Conservation (phyloP, 345 rosid species). For the Anacardium occidentale region DNA sequence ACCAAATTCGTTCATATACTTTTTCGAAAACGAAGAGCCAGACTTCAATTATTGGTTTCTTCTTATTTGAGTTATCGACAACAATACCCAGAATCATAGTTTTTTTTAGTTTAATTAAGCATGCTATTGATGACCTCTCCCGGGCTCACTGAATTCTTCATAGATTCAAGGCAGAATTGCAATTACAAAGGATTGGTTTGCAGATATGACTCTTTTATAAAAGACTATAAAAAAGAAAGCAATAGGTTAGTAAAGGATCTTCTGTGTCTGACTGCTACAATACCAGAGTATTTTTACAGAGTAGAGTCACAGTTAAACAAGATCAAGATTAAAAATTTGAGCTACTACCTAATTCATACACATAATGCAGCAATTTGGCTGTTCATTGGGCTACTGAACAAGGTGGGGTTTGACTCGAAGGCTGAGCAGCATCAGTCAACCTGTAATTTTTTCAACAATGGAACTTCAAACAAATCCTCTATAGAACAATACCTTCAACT, state of each 20-base stretch:
- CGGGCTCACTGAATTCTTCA: neutral
- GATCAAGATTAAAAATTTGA: neutral
- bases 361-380: neutral
- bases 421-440: slow-evolving; percentile 1
- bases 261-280: neutral
- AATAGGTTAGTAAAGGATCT: neutral
- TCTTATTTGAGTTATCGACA: neutral
- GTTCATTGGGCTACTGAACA: slow-evolving; percentile 23
- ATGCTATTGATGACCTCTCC: too few species aligned
- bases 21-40: too few species aligned
- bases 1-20: too few species aligned
- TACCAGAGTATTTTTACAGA: neutral
- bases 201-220: too few species aligned
- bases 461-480: neutral
- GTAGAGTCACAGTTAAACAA: neutral
- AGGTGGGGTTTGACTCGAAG: slow-evolving; percentile 24
- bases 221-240: neutral
- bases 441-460: slow-evolving; percentile 14
- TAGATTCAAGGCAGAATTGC: neutral
- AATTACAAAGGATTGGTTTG: neutral
- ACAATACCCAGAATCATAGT: neutral
- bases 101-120: neutral
- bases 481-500: too few species aligned
- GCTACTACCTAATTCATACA: neutral
- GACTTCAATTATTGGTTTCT: too few species aligned